These are phyloP conservation scores for Fomitopsis betulina DNA, from an alignment of 1,284 basidiomycete species.

Conservation along the genomic window DNA sequence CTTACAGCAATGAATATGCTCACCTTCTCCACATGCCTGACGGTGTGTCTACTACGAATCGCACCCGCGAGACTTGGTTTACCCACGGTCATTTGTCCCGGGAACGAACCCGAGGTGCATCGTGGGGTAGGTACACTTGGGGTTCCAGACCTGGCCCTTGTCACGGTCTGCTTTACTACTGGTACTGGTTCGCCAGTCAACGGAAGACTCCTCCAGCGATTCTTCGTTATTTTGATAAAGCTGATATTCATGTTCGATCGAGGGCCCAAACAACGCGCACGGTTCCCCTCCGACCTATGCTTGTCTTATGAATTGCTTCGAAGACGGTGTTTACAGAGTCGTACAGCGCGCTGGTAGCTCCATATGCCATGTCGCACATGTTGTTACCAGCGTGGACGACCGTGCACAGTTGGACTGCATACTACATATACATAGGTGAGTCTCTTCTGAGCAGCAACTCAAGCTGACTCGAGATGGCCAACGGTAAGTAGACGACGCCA, in stretches of 20 bases:
- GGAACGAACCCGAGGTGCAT: not conserved
- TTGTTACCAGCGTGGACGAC: not conserved
- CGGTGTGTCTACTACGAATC: not conserved
- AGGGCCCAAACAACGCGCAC: not conserved
- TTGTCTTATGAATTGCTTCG: conserved; percentile 4
- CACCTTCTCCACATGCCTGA: no score
- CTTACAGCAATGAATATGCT: not conserved
- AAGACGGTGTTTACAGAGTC: not conserved
- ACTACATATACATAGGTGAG: not conserved
- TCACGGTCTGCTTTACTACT: not conserved
- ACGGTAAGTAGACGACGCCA: not conserved
- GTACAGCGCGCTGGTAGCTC: not conserved
- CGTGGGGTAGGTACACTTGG: not conserved
- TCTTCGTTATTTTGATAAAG: not conserved
- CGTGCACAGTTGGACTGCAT: not conserved
- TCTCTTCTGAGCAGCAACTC: no score
- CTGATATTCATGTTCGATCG: not conserved
- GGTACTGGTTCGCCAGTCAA: not conserved
- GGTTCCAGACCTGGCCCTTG: not conserved
- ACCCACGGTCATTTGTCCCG: not conserved
- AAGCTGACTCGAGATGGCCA: conserved; percentile 11
- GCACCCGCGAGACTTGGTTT: not conserved
- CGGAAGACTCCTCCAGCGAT: not conserved
- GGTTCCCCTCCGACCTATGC: not conserved
- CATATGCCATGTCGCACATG: not conserved